Evolutionary conservation across 2,329 filamentous ascomycete genomes (phyloP).

Genomic region (Colletotrichum scovillei): DNA sequence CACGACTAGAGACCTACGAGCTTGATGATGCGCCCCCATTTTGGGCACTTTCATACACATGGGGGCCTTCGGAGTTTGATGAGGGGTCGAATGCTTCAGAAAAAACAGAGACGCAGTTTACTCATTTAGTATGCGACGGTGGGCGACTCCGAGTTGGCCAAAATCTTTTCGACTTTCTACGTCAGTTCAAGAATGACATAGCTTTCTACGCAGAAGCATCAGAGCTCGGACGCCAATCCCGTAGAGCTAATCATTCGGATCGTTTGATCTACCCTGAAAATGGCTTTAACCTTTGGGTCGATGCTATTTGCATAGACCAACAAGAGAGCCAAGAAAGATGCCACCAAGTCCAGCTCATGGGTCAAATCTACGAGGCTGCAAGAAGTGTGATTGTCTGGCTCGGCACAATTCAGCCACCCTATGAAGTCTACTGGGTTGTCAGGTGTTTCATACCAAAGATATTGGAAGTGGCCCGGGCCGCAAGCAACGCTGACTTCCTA

Average conservation of each 20-base stretch:
- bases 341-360: conserved; percentile 38
- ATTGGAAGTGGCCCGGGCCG: background rate
- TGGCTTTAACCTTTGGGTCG: conserved; percentile 33
- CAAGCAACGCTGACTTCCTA: background rate
- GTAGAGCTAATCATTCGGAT: background rate
- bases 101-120: background rate
- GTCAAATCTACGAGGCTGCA: conserved; percentile 35
- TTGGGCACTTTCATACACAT: conserved; percentile 25
- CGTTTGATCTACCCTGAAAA: background rate
- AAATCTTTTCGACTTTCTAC: conserved; percentile 17
- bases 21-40: background rate
- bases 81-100: background rate
- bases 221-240: background rate
- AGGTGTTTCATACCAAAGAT: conserved; percentile 15
- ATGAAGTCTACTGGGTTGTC: conserved; percentile 35
- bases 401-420: conserved; percentile 8
- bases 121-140: conserved; percentile 1
- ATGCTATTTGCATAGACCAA: conserved; percentile 39
- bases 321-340: conserved; percentile 27
- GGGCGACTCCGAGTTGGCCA: background rate
- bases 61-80: background rate
- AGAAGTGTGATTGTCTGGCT: conserved; percentile 18
- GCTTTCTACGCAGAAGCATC: too few relatives aligned
- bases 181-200: conserved; percentile 4
- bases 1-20: background rate